phyloP scores from a whole-genome alignment of 352 stramenopile species.

The Phytophthora podocarpi region DNA sequence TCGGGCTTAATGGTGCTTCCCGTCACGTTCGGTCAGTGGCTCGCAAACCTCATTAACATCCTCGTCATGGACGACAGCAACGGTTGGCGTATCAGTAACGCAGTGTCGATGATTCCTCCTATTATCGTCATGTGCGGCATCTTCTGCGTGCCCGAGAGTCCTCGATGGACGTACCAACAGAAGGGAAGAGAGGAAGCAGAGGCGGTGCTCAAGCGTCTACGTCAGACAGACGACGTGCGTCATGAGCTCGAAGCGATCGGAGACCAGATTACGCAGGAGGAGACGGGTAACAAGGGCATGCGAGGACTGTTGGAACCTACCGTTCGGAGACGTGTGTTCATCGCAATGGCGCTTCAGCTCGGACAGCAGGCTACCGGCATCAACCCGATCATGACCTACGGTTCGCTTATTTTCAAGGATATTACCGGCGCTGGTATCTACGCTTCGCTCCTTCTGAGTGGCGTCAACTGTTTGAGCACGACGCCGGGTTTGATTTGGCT shows the following conservation, averaged over 20 bases:
- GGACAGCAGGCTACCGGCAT: conserved; percentile 46
- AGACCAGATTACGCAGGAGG: conserved; percentile 36
- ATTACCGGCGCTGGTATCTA: conserved; percentile 33
- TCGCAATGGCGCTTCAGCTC: conserved; percentile 42
- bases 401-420: conserved; percentile 40
- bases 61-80: conserved; percentile 25
- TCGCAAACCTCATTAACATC: conserved; percentile 44
- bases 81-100: conserved; percentile 44
- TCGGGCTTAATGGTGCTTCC: conserved; percentile 41
- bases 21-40: conserved; percentile 31
- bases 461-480: conserved; percentile 35
- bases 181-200: conserved; percentile 35
- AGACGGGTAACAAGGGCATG: conserved; percentile 12
- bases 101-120: conserved; percentile 37
- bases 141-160: conserved; percentile 33
- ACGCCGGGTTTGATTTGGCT: conserved; percentile 27
- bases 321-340: conserved; percentile 30
- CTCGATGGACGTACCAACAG: no score
- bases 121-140: conserved; percentile 45
- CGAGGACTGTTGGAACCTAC: conserved; percentile 29
- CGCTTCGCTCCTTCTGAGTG: conserved; percentile 28
- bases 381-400: conserved; percentile 40
- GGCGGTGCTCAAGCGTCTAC: conserved; percentile 38
- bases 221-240: conserved; percentile 36
- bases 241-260: conserved; percentile 45